Evolutionary conservation across 2,329 filamentous ascomycete genomes (phyloP), one percentile per base, ranked within the genome.

Genomic region (Mycosphaerella sp.): DNA sequence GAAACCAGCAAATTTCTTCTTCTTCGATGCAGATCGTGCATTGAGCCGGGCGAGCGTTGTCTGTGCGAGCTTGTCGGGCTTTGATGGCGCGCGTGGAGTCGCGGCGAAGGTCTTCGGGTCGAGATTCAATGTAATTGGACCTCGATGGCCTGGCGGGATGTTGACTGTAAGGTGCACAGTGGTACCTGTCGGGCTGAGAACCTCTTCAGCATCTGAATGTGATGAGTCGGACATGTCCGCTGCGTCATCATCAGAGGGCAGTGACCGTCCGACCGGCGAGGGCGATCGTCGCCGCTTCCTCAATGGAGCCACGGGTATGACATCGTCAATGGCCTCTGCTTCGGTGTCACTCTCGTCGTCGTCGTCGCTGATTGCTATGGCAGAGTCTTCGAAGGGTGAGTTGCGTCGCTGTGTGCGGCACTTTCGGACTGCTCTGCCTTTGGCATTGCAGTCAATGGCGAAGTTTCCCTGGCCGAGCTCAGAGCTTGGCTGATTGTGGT

Each of bases 81-180:
- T 54, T 12, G 42, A 35, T 6, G 43, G 47, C 8, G 36, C 42
- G 34, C 25, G 40, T 17, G 44, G 49, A 17, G 17, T 30, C 14
- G 49, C 14, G 17, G 42, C 28, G 43, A 61, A 48, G 27, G 50
- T 49, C 30, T 54, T 52, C 1, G 62, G 54, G 48, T 74, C 68
- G 13, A 75, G 60, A 46, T 71, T 70, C 44, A 75, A 64, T 17
- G 70, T 62, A 41, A 75, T 63, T 3, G 72, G 73, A n/a, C 73
- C 73, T 59, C 70, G 64, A 55, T 72, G 73, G 9, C 72, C 72
- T 2, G 67, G 57, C 7, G 72, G 72, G 6, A 75, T 65, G 52
- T 75, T 72, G 64, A 76, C 67, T n/a, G 71, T 73, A 21, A 76
- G 59, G 27, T 67, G 65, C 34, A 74, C 59, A 0, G 69, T 59